These are phyloP conservation scores for Daldinia bambusicola DNA, from an alignment of 495 filamentous ascomycete species.

Conservation along the genomic window DNA sequence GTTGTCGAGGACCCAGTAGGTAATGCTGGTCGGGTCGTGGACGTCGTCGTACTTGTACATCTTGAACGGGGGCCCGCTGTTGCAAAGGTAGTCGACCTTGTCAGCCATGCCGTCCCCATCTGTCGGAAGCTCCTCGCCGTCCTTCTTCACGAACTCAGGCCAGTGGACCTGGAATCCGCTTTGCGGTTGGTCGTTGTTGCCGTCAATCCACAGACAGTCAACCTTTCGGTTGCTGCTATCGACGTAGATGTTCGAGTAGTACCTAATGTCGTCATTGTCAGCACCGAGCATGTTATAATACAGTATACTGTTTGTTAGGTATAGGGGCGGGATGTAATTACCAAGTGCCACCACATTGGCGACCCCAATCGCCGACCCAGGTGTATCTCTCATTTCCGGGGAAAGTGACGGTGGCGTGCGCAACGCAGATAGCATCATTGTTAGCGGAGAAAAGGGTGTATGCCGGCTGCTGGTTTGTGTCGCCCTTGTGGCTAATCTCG, in stretches of 20 bases:
- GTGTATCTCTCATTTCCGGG: constrained; percentile 40
- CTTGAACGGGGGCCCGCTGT: constrained; percentile 30
- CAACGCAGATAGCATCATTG: constrained; percentile 49
- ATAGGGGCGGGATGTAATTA: neutral
- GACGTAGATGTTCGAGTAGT: constrained; percentile 59
- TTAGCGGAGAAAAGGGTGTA: constrained; percentile 49
- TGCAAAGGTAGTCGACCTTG: constrained; percentile 33
- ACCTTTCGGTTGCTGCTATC: constrained; percentile 54
- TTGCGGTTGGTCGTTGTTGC: constrained; percentile 46
- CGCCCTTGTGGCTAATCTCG: constrained; percentile 34
- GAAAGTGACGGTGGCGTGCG: constrained; percentile 43
- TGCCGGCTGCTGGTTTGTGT: constrained; percentile 37
- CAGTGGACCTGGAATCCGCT: constrained; percentile 50
- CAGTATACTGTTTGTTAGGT: neutral
- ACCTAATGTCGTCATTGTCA: constrained; percentile 17
- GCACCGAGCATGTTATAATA: neutral
- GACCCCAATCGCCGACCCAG: constrained; percentile 48
- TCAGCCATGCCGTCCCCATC: constrained; percentile 1
- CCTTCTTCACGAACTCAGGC: constrained; percentile 36
- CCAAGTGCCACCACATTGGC: constrained; percentile 41
- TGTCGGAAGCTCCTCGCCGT: constrained; percentile 2
- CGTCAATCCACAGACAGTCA: constrained; percentile 49
- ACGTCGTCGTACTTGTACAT: constrained; percentile 33
- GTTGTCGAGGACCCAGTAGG: constrained; percentile 32
- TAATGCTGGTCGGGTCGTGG: constrained; percentile 27